These are phyloP conservation scores for Ploettnerulaceae sp. DNA, from an alignment of 2,329 filamentous ascomycete species.

Conservation along the genomic window DNA sequence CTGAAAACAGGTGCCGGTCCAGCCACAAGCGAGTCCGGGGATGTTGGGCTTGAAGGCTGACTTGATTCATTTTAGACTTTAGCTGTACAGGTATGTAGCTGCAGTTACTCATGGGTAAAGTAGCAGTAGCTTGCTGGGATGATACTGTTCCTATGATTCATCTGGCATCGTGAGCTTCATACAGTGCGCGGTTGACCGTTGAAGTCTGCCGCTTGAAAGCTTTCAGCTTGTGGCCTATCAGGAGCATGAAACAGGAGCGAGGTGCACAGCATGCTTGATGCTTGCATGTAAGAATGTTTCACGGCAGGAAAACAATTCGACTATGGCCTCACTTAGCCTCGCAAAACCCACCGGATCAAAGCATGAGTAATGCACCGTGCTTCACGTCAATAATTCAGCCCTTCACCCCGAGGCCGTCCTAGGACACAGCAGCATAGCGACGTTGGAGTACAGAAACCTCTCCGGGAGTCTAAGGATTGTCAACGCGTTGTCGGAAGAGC, in stretches of 20 bases:
- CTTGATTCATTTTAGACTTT: no score
- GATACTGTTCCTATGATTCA: no score
- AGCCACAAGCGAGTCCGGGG: no score
- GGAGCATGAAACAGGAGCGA: constrained; percentile 3
- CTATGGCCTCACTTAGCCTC: no score
- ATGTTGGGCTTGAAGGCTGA: no score
- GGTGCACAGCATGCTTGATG: constrained; percentile 1
- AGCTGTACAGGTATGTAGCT: no score
- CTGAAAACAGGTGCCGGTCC: no score
- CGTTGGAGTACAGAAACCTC: background rate
- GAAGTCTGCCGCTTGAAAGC: background rate
- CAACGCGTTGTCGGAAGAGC: no score
- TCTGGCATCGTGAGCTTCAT: background rate
- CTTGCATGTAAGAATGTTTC: constrained; percentile 8
- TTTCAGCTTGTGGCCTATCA: background rate
- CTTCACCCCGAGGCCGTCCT: background rate
- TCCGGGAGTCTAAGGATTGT: no score
- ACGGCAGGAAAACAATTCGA: background rate
- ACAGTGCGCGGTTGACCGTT: background rate
- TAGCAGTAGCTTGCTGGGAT: no score
- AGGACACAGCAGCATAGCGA: constrained; percentile 2
- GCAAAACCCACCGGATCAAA: background rate
- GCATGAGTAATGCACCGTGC: background rate
- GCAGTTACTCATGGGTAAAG: no score
- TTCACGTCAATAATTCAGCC: background rate